phyloP scores from a whole-genome alignment of 495 filamentous ascomycete species.

The Geopyxis carbonaria region DNA sequence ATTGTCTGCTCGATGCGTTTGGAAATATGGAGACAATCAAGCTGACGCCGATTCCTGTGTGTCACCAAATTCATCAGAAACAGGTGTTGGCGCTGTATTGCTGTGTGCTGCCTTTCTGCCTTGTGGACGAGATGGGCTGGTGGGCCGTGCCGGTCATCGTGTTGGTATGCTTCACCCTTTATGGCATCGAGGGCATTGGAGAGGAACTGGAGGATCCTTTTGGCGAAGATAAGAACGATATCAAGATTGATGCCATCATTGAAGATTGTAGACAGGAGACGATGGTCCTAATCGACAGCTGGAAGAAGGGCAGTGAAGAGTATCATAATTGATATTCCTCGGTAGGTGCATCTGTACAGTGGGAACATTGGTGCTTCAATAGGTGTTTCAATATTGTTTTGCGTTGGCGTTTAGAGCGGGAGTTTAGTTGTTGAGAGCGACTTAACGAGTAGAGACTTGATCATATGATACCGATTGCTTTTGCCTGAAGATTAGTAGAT shows the following conservation, averaged over 20 bases:
- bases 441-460: too few species aligned
- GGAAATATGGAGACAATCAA: conserved; percentile 58
- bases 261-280: conserved; percentile 50
- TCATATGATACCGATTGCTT: too few species aligned
- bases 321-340: conserved; percentile 13
- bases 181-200: conserved; percentile 56
- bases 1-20: conserved; percentile 45
- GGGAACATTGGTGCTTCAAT: too few species aligned
- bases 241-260: conserved; percentile 61
- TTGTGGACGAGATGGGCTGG: conserved; percentile 54
- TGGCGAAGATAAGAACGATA: conserved; percentile 57
- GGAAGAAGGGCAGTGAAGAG: conserved; percentile 31
- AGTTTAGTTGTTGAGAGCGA: too few species aligned
- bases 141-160: conserved; percentile 51
- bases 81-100: conserved; percentile 58
- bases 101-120: conserved; percentile 55
- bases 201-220: conserved; percentile 62
- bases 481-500: too few species aligned
- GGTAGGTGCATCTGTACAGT: too few species aligned
- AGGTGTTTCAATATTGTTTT: too few species aligned
- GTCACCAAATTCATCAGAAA: conserved; percentile 64
- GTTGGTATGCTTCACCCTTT: conserved; percentile 55
- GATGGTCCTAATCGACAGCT: conserved; percentile 45
- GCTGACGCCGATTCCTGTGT: conserved; percentile 53
- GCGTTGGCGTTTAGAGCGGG: too few species aligned